phyloP scores from a whole-genome alignment of 2,329 filamentous ascomycete genomes.

The Alternaria sp. region DNA sequence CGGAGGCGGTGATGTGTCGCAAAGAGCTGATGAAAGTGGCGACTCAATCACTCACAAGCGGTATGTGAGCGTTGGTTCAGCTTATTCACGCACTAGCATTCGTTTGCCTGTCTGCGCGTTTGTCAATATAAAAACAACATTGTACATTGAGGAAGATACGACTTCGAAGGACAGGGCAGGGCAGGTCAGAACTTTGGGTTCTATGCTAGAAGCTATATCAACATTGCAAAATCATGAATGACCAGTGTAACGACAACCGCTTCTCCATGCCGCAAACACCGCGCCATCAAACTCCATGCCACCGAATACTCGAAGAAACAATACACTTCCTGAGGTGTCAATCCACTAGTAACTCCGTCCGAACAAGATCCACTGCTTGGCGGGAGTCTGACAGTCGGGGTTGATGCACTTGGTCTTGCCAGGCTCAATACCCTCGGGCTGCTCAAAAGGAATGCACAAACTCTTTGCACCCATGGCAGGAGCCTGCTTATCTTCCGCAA shows the following conservation, averaged over 20 bases:
- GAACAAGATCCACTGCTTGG: constrained; percentile 92
- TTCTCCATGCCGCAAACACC: constrained; percentile 16
- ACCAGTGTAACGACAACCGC: constrained; percentile 7
- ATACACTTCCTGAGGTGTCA: neutral
- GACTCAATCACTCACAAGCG: neutral
- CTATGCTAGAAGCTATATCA: constrained; percentile 3
- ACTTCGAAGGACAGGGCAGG: neutral
- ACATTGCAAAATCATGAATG: constrained; percentile 8
- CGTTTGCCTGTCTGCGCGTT: neutral
- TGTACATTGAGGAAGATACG: neutral
- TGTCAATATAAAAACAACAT: neutral
- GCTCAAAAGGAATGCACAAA: constrained; percentile 81
- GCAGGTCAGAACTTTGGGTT: constrained; percentile 2
- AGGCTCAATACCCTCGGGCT: constrained; percentile 78
- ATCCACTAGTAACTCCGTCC: constrained; percentile 60
- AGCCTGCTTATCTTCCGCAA: constrained; percentile 73
- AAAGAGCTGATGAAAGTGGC: neutral
- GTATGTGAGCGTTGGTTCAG: neutral
- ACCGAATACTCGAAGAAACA: constrained; percentile 26
- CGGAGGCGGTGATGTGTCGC: neutral
- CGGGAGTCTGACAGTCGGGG: constrained; percentile 78
- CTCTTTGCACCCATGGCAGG: constrained; percentile 79
- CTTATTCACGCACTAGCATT: neutral
- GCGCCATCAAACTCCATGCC: constrained; percentile 27
- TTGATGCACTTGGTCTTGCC: constrained; percentile 92